These are phyloP conservation scores for Solanum aculeatissimum DNA, from an alignment of 305 asterid genomes.

Conservation along the genomic window DNA sequence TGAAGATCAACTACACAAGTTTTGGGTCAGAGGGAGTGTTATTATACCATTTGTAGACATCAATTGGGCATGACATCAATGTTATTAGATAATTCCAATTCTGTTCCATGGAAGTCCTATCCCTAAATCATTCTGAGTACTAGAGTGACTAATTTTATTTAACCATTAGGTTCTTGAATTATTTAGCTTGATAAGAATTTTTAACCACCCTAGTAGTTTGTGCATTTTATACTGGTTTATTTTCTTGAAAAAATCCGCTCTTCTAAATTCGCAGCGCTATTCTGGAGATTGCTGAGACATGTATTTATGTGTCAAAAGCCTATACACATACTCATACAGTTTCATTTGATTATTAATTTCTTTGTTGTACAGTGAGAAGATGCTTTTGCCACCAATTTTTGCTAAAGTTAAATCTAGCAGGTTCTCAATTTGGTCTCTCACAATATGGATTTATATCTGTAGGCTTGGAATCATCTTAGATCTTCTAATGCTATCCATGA, in stretches of 20 bases:
- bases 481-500: constrained; percentile 17
- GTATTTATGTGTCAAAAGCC: not conserved
- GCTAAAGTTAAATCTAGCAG: not conserved
- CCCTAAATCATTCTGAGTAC: not conserved
- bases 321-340: not conserved
- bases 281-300: not conserved
- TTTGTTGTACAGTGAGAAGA: not conserved
- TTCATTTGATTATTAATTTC: not conserved
- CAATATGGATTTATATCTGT: not conserved
- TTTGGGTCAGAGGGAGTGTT: not conserved
- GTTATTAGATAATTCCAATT: not conserved
- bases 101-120: not conserved
- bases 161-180: not conserved
- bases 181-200: not conserved
- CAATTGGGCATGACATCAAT: not conserved
- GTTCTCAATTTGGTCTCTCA: not conserved
- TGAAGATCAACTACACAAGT: not conserved
- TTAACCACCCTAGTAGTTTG: not conserved
- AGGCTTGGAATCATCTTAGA: constrained; percentile 62
- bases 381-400: not conserved
- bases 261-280: not conserved
- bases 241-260: not conserved
- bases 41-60: not conserved
- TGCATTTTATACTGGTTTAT: not conserved
- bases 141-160: not conserved